Evolutionary conservation across 176 grass and related monocot species (phyloP), one percentile per base, ranked within the genome.

Genomic region (Pontederia paniculata): DNA sequence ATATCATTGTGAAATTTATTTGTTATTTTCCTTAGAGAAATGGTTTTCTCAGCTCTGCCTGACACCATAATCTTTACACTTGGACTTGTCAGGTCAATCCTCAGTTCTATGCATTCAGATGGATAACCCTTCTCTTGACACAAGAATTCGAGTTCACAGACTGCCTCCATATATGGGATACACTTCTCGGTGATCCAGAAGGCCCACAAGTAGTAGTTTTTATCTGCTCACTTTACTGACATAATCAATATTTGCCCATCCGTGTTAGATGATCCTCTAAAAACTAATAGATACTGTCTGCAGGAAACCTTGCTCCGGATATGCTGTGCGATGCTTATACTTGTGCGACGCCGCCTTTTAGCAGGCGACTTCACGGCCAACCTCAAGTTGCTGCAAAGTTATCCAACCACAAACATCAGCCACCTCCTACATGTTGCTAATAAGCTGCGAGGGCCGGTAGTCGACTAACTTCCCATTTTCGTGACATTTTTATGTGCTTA

Each of bases 101-200:
- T 8, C 93, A 91, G 58, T 91, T 98, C 60, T 91, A 98, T 63
- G 93, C 93, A 74, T 98, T 98, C 74, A 84, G 93, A 84, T 98
- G 93, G 93, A 98, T 98, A 60, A 88, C 93, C 16, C 70, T 98
- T 50, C 75, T 98, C 49, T 59, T 98, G 70, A 98, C 86, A 12
- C 93, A 90, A 57, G 93, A 98, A 65, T 98, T 98, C 71, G 68
- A 84, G 44, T 91, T 98, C 70, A 72, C 53, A 3, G 86, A 91
- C 42, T 98, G 83, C 66, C 76, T 91, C 16, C 76, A 75, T 62
- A 60, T 98, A 5, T 98, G 93, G 93, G 93, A 98, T 66, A 70
- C 80, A 44, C 47, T 98, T 10, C 66, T 98, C 69, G 77, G 80
- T 52, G 93, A 91, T 68, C 93, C 86, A 37, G 83, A 88, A 62